Conservation (phyloP, 2,329 filamentous ascomycete genomes). For the Diaporthe ampelina region DNA sequence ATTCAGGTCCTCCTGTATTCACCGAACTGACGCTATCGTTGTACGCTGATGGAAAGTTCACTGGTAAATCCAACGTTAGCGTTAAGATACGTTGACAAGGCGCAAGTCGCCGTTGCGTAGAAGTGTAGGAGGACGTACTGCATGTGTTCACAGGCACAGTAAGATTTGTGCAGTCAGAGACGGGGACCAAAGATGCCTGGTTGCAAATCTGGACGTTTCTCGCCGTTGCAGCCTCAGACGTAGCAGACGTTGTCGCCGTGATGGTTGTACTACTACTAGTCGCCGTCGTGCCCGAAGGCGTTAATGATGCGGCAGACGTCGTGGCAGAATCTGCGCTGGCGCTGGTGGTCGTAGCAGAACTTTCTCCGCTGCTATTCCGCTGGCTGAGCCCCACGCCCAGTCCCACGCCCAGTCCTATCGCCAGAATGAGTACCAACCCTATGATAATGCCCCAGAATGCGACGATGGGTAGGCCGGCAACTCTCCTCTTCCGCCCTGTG, state of each 20-base stretch:
- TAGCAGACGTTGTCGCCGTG: slow-evolving; percentile 1
- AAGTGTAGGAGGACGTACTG: background rate
- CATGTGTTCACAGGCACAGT: slow-evolving; percentile 31
- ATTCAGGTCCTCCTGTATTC: slow-evolving; percentile 23
- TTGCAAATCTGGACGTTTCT: slow-evolving; percentile 33
- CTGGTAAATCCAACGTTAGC: background rate
- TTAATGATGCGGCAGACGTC: background rate
- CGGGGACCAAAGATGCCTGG: slow-evolving; percentile 21
- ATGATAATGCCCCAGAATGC: background rate
- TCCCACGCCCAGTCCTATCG: slow-evolving; percentile 24
- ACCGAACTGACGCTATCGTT: slow-evolving; percentile 32
- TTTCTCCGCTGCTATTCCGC: background rate
- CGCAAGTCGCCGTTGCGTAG: no score
- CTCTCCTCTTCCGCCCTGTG: background rate
- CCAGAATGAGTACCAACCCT: slow-evolving; percentile 19
- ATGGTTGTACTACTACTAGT: background rate
- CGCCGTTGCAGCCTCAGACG: slow-evolving; percentile 12
- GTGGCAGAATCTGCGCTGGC: background rate
- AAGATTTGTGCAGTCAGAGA: slow-evolving; percentile 23
- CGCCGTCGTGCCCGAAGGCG: background rate
- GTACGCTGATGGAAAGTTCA: slow-evolving; percentile 15
- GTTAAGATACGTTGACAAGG: background rate
- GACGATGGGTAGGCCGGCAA: slow-evolving; percentile 6
- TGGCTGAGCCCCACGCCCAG: slow-evolving; percentile 20
- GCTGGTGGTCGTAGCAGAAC: background rate